Evolutionary conservation across 192 early-diverging fungal species (phyloP), one percentile per base, ranked within the genome.

Genomic region (Mortierella alpina): DNA sequence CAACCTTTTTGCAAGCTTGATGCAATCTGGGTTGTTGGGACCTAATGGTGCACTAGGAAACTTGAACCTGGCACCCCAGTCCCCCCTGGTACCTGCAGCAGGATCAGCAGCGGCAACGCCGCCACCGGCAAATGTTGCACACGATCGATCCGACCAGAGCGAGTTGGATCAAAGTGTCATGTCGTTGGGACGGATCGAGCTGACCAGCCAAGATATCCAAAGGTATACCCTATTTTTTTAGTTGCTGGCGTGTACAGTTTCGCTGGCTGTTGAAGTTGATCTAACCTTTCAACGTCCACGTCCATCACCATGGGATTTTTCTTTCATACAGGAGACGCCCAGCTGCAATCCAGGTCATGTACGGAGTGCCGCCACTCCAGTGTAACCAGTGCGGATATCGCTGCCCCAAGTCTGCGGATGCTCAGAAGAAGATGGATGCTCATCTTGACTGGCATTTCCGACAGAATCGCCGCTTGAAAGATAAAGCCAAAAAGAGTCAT

Each of bases 381-480:
- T 99, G 97, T 84, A 91, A 92, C 56, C 97, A 99, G 85, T 99
- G 97, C 82, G 97, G 95, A 0, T 90, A 91, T 75, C 91, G 97
- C 22, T 96, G 91, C 55, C 79, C 87, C 5, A 89, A 89, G 45
- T 85, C 87, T 9, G 88, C 86, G 15, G 86, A 86, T 48, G 95
- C 94, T 3, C 85, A 91, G 67, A 84, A 84, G 23, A 90, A 92
- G 66, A 93, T 96, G 89, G 88, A 91, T 62, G 84, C 88, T 50
- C 97, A 99, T 82, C 64, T 99, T 44, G 96, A 99, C 70, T 97
- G 95, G 90, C 97, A 99, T 84, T 99, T 98, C 82, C 87, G 97
- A 44, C 95, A 96, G 83, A 99, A 99, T 81, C 85, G 93, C 57
- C 89, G 95, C 44, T 79, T 92, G 66, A 93, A 93, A 80, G 95